Conservation (phyloP, 2,329 filamentous ascomycete species). For the Calonectria fujianensis region DNA sequence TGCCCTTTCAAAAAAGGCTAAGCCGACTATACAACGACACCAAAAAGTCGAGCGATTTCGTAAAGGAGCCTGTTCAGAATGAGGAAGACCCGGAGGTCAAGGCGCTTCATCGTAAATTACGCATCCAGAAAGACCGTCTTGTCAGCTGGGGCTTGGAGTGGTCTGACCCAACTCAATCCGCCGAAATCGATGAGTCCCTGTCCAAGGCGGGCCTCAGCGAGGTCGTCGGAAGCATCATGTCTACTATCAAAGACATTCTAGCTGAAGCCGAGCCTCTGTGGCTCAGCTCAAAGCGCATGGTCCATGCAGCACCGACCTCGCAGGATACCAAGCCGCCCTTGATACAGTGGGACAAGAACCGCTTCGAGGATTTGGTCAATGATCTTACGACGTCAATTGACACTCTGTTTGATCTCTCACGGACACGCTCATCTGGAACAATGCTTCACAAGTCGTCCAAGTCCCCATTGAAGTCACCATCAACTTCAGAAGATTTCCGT, state of each 20-base stretch:
- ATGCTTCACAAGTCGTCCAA: slow-evolving; percentile 57
- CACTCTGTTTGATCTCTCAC: slow-evolving; percentile 84
- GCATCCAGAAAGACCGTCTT: slow-evolving; percentile 86
- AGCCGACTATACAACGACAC: slow-evolving; percentile 88
- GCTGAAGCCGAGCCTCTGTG: slow-evolving; percentile 85
- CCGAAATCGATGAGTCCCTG: slow-evolving; percentile 82
- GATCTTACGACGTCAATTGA: slow-evolving; percentile 87
- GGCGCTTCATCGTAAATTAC: slow-evolving; percentile 83
- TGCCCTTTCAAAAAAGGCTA: slow-evolving; percentile 77
- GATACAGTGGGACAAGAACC: slow-evolving; percentile 80
- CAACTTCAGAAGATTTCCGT: slow-evolving; percentile 66
- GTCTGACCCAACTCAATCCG: slow-evolving; percentile 82
- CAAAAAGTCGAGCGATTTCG: slow-evolving; percentile 85
- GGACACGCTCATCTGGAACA: slow-evolving; percentile 73
- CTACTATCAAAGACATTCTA: slow-evolving; percentile 86
- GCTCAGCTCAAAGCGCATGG: slow-evolving; percentile 73
- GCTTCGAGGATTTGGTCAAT: slow-evolving; percentile 83
- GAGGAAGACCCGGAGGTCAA: slow-evolving; percentile 81
- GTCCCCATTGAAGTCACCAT: slow-evolving; percentile 59
- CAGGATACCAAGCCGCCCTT: slow-evolving; percentile 73
- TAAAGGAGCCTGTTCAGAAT: slow-evolving; percentile 78
- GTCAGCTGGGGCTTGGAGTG: slow-evolving; percentile 88
- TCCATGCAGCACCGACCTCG: slow-evolving; percentile 63
- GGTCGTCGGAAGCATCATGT: slow-evolving; percentile 85
- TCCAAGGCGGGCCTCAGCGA: slow-evolving; percentile 85